phyloP scores from a whole-genome alignment of 768 basidiomycete species.

The Mycena polygramma region DNA sequence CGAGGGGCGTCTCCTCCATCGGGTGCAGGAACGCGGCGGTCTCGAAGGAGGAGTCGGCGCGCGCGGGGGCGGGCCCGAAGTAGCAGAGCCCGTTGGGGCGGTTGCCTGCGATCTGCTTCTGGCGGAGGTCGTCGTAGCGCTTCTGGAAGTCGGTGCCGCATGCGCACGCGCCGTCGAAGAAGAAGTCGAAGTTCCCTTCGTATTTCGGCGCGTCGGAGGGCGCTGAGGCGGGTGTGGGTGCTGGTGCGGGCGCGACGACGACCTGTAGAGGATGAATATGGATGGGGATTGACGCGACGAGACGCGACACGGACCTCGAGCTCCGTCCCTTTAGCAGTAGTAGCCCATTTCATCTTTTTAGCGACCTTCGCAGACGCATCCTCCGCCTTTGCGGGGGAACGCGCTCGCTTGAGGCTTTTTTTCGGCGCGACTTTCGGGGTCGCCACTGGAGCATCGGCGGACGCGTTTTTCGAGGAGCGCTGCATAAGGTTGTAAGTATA shows the following conservation, averaged over 20 bases:
- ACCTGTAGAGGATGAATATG: no score
- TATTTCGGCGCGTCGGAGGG: constrained; percentile 6
- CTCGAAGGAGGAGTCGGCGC: constrained; percentile 14
- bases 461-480: constrained; percentile 15
- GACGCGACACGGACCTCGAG: not conserved
- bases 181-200: constrained; percentile 12
- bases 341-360: not conserved
- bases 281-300: no score
- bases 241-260: no score
- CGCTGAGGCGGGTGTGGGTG: not conserved
- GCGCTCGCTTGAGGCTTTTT: constrained; percentile 7
- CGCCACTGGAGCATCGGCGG: not conserved
- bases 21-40: constrained; percentile 9
- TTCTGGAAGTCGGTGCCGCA: constrained; percentile 1
- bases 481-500: not conserved
- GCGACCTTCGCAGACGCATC: not conserved
- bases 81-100: constrained; percentile 12
- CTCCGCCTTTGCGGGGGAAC: constrained; percentile 1
- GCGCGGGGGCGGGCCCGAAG: constrained; percentile 3
- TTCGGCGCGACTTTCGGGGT: not conserved
- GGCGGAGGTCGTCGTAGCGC: constrained; percentile 1
- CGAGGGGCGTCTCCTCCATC: constrained; percentile 8
- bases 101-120: constrained; percentile 8
- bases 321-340: no score
- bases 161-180: constrained; percentile 10